Percentiles rank a stretch among this genome's conserved stretches.
These are phyloP conservation scores for Ogataea pilisensis DNA, from an alignment of 805 yeast genomes.

Conservation along the genomic window DNA sequence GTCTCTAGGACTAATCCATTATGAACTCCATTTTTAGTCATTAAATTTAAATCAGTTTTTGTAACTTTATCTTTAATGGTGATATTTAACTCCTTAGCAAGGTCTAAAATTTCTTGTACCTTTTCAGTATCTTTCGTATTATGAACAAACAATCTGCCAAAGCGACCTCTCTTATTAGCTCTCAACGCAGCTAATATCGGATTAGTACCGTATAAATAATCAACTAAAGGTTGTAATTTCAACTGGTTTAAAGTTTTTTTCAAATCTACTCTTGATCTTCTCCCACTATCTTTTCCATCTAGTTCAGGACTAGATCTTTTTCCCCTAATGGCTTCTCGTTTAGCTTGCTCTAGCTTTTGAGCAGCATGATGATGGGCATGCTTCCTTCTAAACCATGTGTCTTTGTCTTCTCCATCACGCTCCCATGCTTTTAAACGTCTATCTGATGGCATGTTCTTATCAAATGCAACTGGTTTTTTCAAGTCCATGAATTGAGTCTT, in stretches of 20 bases:
- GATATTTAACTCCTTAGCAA: constrained; percentile 44
- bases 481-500: constrained; percentile 5
- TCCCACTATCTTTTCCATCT: constrained; percentile 2
- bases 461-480: constrained; percentile 27
- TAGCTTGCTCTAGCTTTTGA: constrained; percentile 30
- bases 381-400: constrained; percentile 54
- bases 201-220: constrained; percentile 73
- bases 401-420: constrained; percentile 54
- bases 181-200: constrained; percentile 68
- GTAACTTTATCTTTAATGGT: constrained; percentile 28
- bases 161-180: constrained; percentile 49
- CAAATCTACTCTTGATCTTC: constrained; percentile 5
- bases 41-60: constrained; percentile 52
- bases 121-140: constrained; percentile 29
- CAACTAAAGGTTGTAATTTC: constrained; percentile 45
- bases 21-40: constrained; percentile 70
- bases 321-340: constrained; percentile 18
- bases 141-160: constrained; percentile 48
- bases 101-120: constrained; percentile 37
- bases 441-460: constrained; percentile 40
- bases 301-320: constrained; percentile 8
- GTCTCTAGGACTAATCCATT: constrained; percentile 76
- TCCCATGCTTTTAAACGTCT: constrained; percentile 61
- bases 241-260: constrained; percentile 14
- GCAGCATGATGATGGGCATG: constrained; percentile 65